Conservation (phyloP, 1,139 yeast species). For the Candida sanyaensis region DNA sequence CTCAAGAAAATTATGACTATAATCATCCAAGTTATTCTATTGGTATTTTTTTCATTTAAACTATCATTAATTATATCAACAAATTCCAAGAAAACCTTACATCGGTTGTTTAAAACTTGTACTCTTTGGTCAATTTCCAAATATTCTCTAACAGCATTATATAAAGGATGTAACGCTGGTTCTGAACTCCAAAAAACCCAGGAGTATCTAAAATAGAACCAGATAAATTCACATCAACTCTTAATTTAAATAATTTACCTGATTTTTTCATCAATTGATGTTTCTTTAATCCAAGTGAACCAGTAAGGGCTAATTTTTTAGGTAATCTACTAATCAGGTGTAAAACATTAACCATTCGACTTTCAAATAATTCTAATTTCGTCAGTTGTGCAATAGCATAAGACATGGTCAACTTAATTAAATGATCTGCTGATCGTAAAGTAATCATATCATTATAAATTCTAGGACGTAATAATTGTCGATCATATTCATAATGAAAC, state of each 20-base stretch:
- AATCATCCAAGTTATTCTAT: constrained; percentile 88
- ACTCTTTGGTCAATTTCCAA: constrained; percentile 94
- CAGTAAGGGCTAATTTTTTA: constrained; percentile 85
- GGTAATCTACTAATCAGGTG: constrained; percentile 88
- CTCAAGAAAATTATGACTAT: constrained; percentile 60
- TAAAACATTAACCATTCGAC: constrained; percentile 82
- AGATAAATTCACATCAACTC: constrained; percentile 91
- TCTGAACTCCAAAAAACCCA: constrained; percentile 94
- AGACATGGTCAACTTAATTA: constrained; percentile 88
- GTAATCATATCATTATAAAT: constrained; percentile 95
- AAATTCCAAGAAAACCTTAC: constrained; percentile 90
- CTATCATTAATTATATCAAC: constrained; percentile 93
- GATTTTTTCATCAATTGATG: constrained; percentile 83
- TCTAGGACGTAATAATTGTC: constrained; percentile 78
- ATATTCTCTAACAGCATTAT: constrained; percentile 87
- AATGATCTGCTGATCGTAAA: constrained; percentile 84
- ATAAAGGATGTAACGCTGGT: constrained; percentile 91
- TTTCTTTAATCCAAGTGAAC: constrained; percentile 75
- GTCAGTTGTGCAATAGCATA: constrained; percentile 98
- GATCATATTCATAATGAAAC: constrained; percentile 88
- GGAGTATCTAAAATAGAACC: constrained; percentile 94
- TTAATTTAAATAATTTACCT: constrained; percentile 81
- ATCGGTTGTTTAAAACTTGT: constrained; percentile 87
- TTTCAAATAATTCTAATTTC: constrained; percentile 85
- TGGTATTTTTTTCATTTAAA: constrained; percentile 89